Percentiles rank a stretch among this genome's conserved stretches.
Conservation (phyloP, 2,329 filamentous ascomycete species). For the Dendryphion nanum region DNA sequence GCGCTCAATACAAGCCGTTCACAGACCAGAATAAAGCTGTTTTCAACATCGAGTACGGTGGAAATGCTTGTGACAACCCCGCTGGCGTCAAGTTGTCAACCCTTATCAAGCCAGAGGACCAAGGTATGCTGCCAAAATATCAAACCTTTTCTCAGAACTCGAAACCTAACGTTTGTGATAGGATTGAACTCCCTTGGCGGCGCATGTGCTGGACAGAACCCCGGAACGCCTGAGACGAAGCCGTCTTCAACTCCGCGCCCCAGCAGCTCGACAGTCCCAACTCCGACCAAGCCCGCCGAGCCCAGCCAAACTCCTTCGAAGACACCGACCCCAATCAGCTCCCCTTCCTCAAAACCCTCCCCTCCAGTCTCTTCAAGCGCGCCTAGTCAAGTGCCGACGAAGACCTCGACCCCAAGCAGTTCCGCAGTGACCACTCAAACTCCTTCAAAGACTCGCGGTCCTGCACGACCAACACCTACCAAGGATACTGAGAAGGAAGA, state of each 20-base stretch:
- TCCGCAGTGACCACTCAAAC: too few species aligned
- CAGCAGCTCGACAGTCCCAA: too few species aligned
- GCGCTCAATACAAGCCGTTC: conserved; percentile 56
- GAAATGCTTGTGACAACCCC: conserved; percentile 18
- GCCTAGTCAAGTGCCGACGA: background rate
- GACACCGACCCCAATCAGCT: background rate
- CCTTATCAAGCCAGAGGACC: conserved; percentile 17
- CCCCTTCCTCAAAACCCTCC: too few species aligned
- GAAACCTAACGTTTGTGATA: too few species aligned
- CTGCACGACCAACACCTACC: background rate
- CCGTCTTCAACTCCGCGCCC: too few species aligned
- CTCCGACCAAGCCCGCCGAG: background rate
- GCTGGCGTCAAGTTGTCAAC: conserved; percentile 17
- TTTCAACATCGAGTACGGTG: conserved; percentile 69
- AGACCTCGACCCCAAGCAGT: background rate
- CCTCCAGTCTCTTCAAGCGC: background rate
- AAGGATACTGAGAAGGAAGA: background rate
- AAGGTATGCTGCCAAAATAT: too few species aligned
- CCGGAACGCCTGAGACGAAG: conserved; percentile 2
- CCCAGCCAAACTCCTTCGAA: background rate
- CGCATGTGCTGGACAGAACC: conserved; percentile 5
- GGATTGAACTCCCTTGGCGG: conserved; percentile 16
- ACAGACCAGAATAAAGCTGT: conserved; percentile 63
- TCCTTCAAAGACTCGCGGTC: conserved; percentile 1
- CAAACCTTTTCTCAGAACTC: too few species aligned